These are phyloP conservation scores for Brassica cretica DNA, from an alignment of 345 rosid genomes.

Conservation along the genomic window DNA sequence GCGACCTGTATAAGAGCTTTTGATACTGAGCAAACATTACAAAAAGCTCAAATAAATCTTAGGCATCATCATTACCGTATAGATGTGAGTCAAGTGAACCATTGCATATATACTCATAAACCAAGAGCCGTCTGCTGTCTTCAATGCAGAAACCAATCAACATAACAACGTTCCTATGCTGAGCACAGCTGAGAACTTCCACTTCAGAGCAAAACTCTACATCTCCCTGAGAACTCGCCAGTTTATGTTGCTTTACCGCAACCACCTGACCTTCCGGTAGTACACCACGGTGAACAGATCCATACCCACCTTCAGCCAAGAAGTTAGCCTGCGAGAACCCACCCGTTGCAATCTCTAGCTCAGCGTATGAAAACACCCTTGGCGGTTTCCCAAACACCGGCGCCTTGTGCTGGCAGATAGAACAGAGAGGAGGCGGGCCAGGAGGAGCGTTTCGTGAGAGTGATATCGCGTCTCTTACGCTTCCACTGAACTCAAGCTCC, in stretches of 20 bases:
- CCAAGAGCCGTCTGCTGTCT: constrained; percentile 86
- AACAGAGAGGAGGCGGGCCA: not conserved
- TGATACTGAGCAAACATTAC: constrained; percentile 16
- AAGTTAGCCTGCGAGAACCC: not conserved
- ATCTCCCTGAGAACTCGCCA: not conserved
- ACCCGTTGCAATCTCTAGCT: not conserved
- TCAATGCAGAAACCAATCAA: constrained; percentile 95
- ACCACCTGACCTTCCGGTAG: not conserved
- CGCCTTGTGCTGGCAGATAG: constrained; percentile 1
- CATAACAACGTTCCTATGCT: constrained; percentile 97
- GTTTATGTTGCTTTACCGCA: not conserved
- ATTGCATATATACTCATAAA: constrained; percentile 95
- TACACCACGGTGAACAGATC: not conserved
- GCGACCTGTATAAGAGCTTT: constrained; percentile 51
- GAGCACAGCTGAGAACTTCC: constrained; percentile 98
- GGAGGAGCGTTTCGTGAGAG: not conserved
- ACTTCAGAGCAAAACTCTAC: constrained; percentile 40
- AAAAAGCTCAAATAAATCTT: not conserved
- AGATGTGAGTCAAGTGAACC: constrained; percentile 93
- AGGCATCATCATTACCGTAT: constrained; percentile 55
- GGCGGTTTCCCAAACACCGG: not conserved
- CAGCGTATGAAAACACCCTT: not conserved
- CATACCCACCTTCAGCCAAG: not conserved
- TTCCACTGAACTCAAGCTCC: not conserved
- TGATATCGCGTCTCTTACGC: not conserved